Evolutionary conservation across 2,329 filamentous ascomycete species (phyloP).

Genomic region (Arthrinium phaeospermum): DNA sequence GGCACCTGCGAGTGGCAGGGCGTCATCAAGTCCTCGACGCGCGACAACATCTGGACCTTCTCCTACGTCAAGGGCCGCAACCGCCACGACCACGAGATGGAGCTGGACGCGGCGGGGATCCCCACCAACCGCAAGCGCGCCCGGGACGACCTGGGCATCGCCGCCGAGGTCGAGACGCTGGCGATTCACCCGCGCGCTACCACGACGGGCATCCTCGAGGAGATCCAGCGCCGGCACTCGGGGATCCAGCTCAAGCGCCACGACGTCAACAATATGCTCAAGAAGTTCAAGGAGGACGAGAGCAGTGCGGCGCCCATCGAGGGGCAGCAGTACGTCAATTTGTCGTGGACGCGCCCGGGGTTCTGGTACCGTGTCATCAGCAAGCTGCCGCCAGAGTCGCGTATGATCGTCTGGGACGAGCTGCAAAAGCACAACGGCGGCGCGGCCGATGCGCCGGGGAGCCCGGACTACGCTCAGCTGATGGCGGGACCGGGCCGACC

Average conservation of each 20-base stretch:
- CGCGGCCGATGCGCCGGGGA: constrained; percentile 1
- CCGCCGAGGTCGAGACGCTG: constrained; percentile 19
- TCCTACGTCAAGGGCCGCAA: constrained; percentile 18
- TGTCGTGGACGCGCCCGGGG: constrained; percentile 1
- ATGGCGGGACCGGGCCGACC: background rate
- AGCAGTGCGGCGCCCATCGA: constrained; percentile 11
- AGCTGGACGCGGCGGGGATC: constrained; percentile 15
- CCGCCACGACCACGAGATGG: constrained; percentile 19
- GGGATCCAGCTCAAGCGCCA: constrained; percentile 17
- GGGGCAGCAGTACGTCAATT: constrained; percentile 11
- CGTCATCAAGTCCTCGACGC: constrained; percentile 19
- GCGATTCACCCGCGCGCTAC: constrained; percentile 20
- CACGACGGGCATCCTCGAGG: constrained; percentile 1
- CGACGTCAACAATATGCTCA: constrained; percentile 20
- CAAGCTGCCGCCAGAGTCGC: constrained; percentile 18
- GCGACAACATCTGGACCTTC: constrained; percentile 20
- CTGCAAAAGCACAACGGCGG: constrained; percentile 9
- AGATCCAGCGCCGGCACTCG: constrained; percentile 15
- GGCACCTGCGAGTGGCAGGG: constrained; percentile 20
- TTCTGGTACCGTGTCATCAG: constrained; percentile 20
- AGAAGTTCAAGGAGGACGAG: constrained; percentile 20
- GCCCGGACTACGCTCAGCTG: background rate
- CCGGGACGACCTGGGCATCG: constrained; percentile 18
- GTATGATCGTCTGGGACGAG: constrained; percentile 15
- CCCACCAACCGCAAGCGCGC: constrained; percentile 18